These are phyloP conservation scores for Lycium ferocissimum DNA, from an alignment of 257 asterid genomes.

Conservation along the genomic window DNA sequence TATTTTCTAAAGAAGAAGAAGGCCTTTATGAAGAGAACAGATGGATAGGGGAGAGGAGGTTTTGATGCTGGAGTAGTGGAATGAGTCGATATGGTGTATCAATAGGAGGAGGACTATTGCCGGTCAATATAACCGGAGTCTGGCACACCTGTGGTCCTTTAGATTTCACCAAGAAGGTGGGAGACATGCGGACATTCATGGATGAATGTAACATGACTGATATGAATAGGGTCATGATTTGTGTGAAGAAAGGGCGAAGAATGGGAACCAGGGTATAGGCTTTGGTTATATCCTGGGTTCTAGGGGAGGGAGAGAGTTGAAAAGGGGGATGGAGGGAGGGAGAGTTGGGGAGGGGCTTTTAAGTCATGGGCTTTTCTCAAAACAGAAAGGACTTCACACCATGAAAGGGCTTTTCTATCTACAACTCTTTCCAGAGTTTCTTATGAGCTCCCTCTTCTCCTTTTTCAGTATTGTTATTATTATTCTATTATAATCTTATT, in stretches of 20 bases:
- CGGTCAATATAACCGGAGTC: background rate
- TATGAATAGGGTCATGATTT: background rate
- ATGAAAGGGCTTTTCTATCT: background rate
- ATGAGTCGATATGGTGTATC: background rate
- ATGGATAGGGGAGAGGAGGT: background rate
- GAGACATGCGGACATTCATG: background rate
- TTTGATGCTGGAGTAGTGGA: background rate
- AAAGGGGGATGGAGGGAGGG: background rate
- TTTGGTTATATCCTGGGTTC: background rate
- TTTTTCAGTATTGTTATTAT: too few species aligned
- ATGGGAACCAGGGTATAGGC: background rate
- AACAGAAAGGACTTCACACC: constrained; percentile 6
- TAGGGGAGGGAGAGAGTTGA: constrained; percentile 8
- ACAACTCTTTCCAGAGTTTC: background rate
- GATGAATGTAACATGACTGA: constrained; percentile 8
- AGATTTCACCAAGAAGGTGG: constrained; percentile 7
- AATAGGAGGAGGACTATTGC: background rate
- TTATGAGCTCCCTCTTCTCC: too few species aligned
- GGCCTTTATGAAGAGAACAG: background rate
- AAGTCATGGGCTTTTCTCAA: background rate
- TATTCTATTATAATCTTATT: too few species aligned
- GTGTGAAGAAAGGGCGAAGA: background rate
- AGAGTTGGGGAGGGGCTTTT: background rate
- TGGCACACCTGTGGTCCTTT: background rate
- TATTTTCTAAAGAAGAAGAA: background rate